Percentiles rank a stretch among this genome's conserved stretches.
phyloP scores from a whole-genome alignment of 2,329 filamentous ascomycete genomes.

The Beauveria bassiana region DNA sequence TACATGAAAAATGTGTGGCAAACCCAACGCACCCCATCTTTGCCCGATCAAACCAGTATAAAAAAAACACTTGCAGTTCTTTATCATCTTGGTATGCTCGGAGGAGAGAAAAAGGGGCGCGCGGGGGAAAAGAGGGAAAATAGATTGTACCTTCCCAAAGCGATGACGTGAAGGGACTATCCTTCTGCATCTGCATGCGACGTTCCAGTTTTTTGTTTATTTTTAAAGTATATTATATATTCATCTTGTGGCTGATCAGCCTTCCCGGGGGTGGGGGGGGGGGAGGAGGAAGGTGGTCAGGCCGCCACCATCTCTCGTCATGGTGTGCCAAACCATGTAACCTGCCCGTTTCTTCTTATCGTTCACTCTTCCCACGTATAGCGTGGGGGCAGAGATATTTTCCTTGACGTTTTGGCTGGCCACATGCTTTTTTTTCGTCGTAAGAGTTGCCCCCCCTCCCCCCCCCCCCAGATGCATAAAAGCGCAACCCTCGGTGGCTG shows the following conservation, averaged over 20 bases:
- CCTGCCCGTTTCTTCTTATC: neutral
- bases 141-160: neutral
- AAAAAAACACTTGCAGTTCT: neutral
- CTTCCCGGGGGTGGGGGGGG: neutral
- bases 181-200: neutral
- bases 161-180: neutral
- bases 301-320: neutral
- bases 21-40: neutral
- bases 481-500: neutral
- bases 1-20: constrained; percentile 4
- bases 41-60: neutral
- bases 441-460: neutral
- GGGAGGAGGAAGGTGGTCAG: neutral
- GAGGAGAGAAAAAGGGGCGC: neutral
- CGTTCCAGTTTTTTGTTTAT: neutral
- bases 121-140: neutral
- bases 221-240: neutral
- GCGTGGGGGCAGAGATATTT: neutral
- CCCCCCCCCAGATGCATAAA: neutral
- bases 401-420: neutral
- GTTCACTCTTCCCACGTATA: neutral
- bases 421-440: neutral
- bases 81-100: too few relatives aligned
- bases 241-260: neutral
- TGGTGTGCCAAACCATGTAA: neutral